Base-by-base conservation (phyloP, 2,329 filamentous ascomycete genomes). In the Fusarium sp. region DNA sequence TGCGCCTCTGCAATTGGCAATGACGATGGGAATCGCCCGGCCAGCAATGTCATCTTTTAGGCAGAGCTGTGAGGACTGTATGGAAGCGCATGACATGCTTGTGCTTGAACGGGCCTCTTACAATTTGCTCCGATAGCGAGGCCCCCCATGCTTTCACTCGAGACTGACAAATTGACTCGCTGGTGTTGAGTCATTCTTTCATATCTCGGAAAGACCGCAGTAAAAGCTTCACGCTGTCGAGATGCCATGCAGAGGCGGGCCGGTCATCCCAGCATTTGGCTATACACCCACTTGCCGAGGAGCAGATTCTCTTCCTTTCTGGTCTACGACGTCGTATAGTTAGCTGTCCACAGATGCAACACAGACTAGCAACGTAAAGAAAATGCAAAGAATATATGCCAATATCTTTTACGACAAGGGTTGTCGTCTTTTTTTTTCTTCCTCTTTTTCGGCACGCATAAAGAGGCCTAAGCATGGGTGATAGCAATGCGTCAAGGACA, bases 1-100 rank as follows among this genome's bases (percentile, higher is more conserved):
- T 48, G 38, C 38, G 38, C 44, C 54, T 74, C 62, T 74, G 10
- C 15, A 68, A 68, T 48, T 36, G 62, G 71, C 26, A 74, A 60
- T 48, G 30, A 24, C 38, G 24, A 55, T 44, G 58, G 15, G 26
- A 58, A 72, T 72, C 58, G 56, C 36, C 36, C 18, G 14, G 42
- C 34, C 42, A 28, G 44, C 14, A 26, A 60, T 62, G 62, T 41
- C 50, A 68, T 72, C 28, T 48, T 72, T 59, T 50, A 39, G 62
- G 52, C 41, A 58, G 57, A 52, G 30, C 22, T 36, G n/a, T 36
- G 22, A 41, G 30, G 26, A 42, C 20, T 45, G n/a, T 44, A 41
- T 61, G 64, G 59, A 34, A 64, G 39, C 18, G 30, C 58, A 65
- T 65, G 54, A 50, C 63, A 50, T 69, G 54, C 36, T 32, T 38